These are phyloP conservation scores for Fusarium nodosum DNA, from an alignment of 2,329 filamentous ascomycete genomes.

Conservation along the genomic window DNA sequence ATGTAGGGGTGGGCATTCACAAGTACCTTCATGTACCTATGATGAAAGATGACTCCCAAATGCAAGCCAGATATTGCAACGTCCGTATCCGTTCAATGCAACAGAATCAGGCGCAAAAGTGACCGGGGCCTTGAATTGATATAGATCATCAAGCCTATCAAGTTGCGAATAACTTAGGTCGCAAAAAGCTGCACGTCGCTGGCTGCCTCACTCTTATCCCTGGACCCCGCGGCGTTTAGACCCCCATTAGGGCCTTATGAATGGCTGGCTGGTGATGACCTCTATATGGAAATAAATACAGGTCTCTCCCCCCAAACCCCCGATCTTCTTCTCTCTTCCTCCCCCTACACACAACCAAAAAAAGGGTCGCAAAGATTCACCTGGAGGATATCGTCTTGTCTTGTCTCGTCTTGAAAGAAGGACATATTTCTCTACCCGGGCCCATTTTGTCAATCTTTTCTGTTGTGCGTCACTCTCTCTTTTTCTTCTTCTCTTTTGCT, in stretches of 20 bases:
- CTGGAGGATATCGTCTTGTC: constrained; percentile 66
- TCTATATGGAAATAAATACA: constrained; percentile 45
- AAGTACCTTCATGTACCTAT: not conserved
- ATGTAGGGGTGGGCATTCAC: constrained; percentile 20
- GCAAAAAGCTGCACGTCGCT: constrained; percentile 22
- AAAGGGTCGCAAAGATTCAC: constrained; percentile 70
- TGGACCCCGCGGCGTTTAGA: constrained; percentile 34
- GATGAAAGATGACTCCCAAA: constrained; percentile 6
- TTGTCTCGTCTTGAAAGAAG: constrained; percentile 45
- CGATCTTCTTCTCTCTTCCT: constrained; percentile 55
- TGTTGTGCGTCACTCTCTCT: constrained; percentile 56
- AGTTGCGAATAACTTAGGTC: not conserved
- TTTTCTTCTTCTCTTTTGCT: constrained; percentile 48
- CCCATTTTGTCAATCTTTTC: constrained; percentile 63
- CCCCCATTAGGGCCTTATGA: constrained; percentile 11
- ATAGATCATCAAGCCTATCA: constrained; percentile 17
- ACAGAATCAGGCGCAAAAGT: constrained; percentile 12
- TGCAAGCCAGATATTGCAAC: constrained; percentile 16
- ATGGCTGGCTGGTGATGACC: constrained; percentile 34
- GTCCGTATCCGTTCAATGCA: constrained; percentile 24
- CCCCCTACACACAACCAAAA: constrained; percentile 67
- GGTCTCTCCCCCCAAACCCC: constrained; percentile 32
- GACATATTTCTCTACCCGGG: constrained; percentile 66
- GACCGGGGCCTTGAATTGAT: constrained; percentile 23
- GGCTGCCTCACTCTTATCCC: constrained; percentile 28